Evolutionary conservation across 2,329 filamentous ascomycete genomes (phyloP).

Genomic region (Falciphora oryzae): DNA sequence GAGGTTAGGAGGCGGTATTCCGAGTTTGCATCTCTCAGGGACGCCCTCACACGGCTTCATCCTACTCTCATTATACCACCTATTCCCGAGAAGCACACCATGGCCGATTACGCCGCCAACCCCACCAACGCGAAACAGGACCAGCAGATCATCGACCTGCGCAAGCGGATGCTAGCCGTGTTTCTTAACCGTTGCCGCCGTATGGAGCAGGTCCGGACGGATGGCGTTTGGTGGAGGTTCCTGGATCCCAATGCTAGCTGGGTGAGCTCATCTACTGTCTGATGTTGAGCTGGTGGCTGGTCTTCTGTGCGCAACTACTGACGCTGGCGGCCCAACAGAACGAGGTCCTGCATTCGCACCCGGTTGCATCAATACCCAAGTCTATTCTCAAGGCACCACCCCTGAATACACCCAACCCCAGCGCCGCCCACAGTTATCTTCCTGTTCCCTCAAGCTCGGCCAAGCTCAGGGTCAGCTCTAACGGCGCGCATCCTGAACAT

Average conservation of each 20-base stretch:
- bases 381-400: slow-evolving; percentile 94
- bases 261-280: slow-evolving; percentile 48
- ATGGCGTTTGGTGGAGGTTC: slow-evolving; percentile 97
- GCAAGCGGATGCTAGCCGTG: slow-evolving; percentile 94
- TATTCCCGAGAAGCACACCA: slow-evolving; percentile 97
- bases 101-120: slow-evolving; percentile 97
- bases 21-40: slow-evolving; percentile 86
- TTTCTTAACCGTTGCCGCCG: slow-evolving; percentile 89
- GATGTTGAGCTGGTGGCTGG: too few species aligned
- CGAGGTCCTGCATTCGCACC: slow-evolving; percentile 91
- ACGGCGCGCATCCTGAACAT: slow-evolving; percentile 26
- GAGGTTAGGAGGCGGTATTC: slow-evolving; percentile 95
- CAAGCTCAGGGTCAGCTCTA: slow-evolving; percentile 63
- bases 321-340: slow-evolving; percentile 56
- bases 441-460: slow-evolving; percentile 81
- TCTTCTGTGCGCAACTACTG: slow-evolving; percentile 16
- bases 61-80: slow-evolving; percentile 93
- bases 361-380: slow-evolving; percentile 86
- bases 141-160: slow-evolving; percentile 89
- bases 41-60: slow-evolving; percentile 84
- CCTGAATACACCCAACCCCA: slow-evolving; percentile 87
- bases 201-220: slow-evolving; percentile 87
- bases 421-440: slow-evolving; percentile 77
- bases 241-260: slow-evolving; percentile 97
- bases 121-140: slow-evolving; percentile 98